Percentiles rank a stretch among this genome's conserved stretches.
phyloP scores from a whole-genome alignment of 441 rosid species.

The Gossypium davidsonii region DNA sequence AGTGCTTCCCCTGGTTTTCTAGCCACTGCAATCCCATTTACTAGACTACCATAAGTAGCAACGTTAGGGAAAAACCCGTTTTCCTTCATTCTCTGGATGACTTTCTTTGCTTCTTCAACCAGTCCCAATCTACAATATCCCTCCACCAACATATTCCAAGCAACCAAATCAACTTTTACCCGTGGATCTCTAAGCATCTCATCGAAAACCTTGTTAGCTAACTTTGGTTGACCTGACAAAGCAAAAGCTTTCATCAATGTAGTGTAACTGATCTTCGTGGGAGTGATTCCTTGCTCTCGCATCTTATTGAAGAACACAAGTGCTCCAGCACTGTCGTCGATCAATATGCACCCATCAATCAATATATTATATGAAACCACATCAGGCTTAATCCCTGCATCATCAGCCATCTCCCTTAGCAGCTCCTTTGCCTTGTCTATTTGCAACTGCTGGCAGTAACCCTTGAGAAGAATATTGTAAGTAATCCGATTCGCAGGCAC shows the following conservation, averaged over 20 bases:
- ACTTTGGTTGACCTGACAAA: slow-evolving; percentile 74
- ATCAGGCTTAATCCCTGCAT: slow-evolving; percentile 61
- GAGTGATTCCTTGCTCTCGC: slow-evolving; percentile 72
- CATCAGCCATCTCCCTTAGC: slow-evolving; percentile 61
- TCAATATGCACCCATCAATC: slow-evolving; percentile 76
- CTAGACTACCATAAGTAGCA: slow-evolving; percentile 81
- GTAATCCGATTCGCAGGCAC: slow-evolving; percentile 83
- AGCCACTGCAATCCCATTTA: slow-evolving; percentile 71
- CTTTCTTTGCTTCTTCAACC: slow-evolving; percentile 73
- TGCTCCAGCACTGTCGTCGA: slow-evolving; percentile 84
- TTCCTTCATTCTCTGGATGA: slow-evolving; percentile 65
- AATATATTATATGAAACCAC: slow-evolving; percentile 81
- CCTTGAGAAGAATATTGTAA: slow-evolving; percentile 83
- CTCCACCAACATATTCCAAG: slow-evolving; percentile 95
- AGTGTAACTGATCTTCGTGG: slow-evolving; percentile 88
- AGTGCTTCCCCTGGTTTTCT: slow-evolving; percentile 97
- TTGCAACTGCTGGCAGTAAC: slow-evolving; percentile 74
- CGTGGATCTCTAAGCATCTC: slow-evolving; percentile 79
- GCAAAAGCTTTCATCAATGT: slow-evolving; percentile 96
- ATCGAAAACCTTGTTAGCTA: slow-evolving; percentile 78
- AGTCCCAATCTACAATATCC: slow-evolving; percentile 75
- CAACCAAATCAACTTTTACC: slow-evolving; percentile 77
- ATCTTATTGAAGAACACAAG: slow-evolving; percentile 75
- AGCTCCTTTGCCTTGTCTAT: slow-evolving; percentile 65
- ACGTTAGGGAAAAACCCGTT: slow-evolving; percentile 63